Conservation (phyloP, 1,284 basidiomycete species). For the Volvariella surrecta region DNA sequence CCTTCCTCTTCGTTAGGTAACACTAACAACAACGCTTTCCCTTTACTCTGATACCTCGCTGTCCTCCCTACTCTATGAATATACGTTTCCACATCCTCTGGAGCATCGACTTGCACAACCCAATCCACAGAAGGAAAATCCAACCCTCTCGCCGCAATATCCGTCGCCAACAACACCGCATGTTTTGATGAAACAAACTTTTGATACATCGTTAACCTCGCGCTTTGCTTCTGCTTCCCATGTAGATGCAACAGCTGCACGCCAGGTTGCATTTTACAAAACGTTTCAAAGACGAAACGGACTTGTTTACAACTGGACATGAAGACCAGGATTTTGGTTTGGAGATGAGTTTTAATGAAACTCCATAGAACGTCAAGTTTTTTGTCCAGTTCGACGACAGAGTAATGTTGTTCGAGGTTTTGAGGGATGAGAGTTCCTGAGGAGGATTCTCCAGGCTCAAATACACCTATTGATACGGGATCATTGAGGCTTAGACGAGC, state of each 20-base stretch:
- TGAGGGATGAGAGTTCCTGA: slow-evolving; percentile 29
- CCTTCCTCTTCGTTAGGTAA: slow-evolving; percentile 91
- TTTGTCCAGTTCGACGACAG: slow-evolving; percentile 74
- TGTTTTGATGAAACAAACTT: slow-evolving; percentile 76
- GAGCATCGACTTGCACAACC: slow-evolving; percentile 97
- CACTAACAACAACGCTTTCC: slow-evolving; percentile 80
- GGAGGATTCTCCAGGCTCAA: slow-evolving; percentile 41
- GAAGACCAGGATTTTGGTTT: slow-evolving; percentile 91
- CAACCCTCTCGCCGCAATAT: slow-evolving; percentile 93
- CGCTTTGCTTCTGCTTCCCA: slow-evolving; percentile 95
- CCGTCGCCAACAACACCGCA: slow-evolving; percentile 89
- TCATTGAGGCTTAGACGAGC: slow-evolving; percentile 86
- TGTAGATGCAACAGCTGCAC: slow-evolving; percentile 88
- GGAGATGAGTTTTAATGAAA: slow-evolving; percentile 93
- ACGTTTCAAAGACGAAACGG: slow-evolving; percentile 94
- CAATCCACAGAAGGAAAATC: slow-evolving; percentile 98
- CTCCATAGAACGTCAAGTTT: slow-evolving; percentile 93
- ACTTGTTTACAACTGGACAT: slow-evolving; percentile 96
- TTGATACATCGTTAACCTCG: slow-evolving; percentile 76
- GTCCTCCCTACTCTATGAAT: slow-evolving; percentile 96
- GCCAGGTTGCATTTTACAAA: slow-evolving; percentile 93
- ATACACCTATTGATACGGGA: slow-evolving; percentile 71
- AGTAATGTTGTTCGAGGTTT: slow-evolving; percentile 87
- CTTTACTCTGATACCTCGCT: slow-evolving; percentile 87
- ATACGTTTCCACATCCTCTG: slow-evolving; percentile 97